Evolutionary conservation across 1,284 basidiomycete genomes (phyloP).

Genomic region (Leucoagaricus sp.): DNA sequence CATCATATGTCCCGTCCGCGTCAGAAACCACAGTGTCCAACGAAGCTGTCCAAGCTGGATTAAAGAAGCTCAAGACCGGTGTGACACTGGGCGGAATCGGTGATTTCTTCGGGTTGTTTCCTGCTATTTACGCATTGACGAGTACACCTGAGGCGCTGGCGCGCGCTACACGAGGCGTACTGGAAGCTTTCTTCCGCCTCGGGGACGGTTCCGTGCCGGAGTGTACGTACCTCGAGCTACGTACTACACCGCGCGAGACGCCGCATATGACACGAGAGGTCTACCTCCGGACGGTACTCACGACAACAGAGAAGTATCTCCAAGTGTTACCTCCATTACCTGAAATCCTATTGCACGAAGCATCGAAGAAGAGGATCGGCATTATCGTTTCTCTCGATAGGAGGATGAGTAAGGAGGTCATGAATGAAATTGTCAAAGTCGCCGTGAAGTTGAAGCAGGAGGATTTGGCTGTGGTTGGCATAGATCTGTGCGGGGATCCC

Average conservation of each 20-base stretch:
- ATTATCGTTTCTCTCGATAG: slow-evolving; percentile 77
- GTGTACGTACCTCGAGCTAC: slow-evolving; percentile 73
- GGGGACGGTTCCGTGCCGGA: slow-evolving; percentile 34
- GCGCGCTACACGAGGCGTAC: slow-evolving; percentile 60
- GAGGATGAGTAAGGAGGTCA: slow-evolving; percentile 52
- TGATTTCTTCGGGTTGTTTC: slow-evolving; percentile 77
- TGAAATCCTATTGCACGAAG: background rate
- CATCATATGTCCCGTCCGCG: slow-evolving; percentile 34
- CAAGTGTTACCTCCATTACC: background rate
- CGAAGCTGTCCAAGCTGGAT: slow-evolving; percentile 39
- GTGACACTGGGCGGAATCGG: slow-evolving; percentile 53
- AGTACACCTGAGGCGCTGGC: slow-evolving; percentile 54
- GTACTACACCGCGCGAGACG: slow-evolving; percentile 67
- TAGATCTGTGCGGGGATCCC: slow-evolving; percentile 83
- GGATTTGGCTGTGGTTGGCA: slow-evolving; percentile 69
- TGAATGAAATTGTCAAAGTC: slow-evolving; percentile 57
- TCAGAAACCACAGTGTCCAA: slow-evolving; percentile 19
- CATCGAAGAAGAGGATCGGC: slow-evolving; percentile 44
- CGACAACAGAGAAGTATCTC: slow-evolving; percentile 25
- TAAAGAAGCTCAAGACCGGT: slow-evolving; percentile 53
- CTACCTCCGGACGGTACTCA: slow-evolving; percentile 69
- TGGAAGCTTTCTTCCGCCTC: slow-evolving; percentile 54
- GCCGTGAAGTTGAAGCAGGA: slow-evolving; percentile 55
- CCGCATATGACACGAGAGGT: slow-evolving; percentile 51
- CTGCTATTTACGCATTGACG: slow-evolving; percentile 76